Conservation (phyloP, 495 filamentous ascomycete genomes). For the Penicillium samsonianum region DNA sequence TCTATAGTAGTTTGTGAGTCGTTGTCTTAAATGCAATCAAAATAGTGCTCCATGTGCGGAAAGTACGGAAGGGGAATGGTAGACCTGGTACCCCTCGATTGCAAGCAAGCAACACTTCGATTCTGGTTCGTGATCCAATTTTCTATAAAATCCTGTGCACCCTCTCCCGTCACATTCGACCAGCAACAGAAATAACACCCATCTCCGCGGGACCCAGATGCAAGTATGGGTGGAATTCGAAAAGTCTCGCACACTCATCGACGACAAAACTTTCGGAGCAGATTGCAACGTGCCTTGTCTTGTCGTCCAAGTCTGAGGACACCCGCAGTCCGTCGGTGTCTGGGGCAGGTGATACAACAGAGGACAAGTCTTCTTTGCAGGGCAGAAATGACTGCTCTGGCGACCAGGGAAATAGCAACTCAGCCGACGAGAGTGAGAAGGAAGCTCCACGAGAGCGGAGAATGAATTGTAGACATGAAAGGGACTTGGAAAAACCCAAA, state of each 20-base stretch:
- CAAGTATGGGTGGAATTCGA: not conserved
- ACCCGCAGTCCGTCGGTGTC: not conserved
- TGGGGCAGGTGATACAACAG: not conserved
- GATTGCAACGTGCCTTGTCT: constrained; percentile 4
- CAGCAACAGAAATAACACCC: not conserved
- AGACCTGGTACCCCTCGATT: not conserved
- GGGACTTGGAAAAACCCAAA: not conserved
- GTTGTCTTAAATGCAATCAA: not conserved
- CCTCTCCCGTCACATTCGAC: not conserved
- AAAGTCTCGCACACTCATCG: not conserved
- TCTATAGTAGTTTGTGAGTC: not conserved
- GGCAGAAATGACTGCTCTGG: not conserved
- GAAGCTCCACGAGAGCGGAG: not conserved
- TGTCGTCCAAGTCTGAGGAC: not conserved
- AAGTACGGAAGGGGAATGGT: not conserved
- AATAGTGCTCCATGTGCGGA: too few species aligned
- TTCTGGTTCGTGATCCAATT: not conserved
- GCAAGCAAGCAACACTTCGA: not conserved
- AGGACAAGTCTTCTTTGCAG: not conserved
- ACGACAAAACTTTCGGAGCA: not conserved
- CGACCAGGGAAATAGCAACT: not conserved
- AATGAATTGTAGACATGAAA: not conserved
- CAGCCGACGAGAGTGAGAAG: too few species aligned
- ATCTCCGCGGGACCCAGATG: not conserved
- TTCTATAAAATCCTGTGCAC: not conserved